Evolutionary conservation across 176 grass and related monocot genomes (phyloP).

Genomic region (Luzula sylvatica): DNA sequence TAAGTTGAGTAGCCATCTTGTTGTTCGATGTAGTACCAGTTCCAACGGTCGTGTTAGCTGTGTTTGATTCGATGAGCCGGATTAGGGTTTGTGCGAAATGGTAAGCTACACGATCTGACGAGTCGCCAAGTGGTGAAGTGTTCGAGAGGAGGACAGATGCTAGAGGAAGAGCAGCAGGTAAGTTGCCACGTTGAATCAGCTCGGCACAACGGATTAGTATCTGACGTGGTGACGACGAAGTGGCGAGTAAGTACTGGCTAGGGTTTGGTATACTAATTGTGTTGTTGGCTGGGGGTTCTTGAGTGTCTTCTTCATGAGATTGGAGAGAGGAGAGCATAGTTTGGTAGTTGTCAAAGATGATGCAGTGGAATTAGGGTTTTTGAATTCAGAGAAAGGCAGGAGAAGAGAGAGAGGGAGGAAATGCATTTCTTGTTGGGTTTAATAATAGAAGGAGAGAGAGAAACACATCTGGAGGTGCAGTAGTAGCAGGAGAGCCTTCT

Average conservation of each 20-base stretch:
- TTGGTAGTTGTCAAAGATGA: slow-evolving; percentile 1
- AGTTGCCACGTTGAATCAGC: slow-evolving; percentile 50
- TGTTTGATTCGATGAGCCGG: slow-evolving; percentile 26
- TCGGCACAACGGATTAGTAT: slow-evolving; percentile 64
- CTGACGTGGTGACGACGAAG: slow-evolving; percentile 35
- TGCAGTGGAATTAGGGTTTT: slow-evolving; percentile 17
- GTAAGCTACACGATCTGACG: slow-evolving; percentile 61
- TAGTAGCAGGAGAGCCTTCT: slow-evolving; percentile 63
- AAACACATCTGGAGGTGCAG: slow-evolving; percentile 39
- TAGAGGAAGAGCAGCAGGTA: slow-evolving; percentile 34
- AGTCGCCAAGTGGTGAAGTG: slow-evolving; percentile 47
- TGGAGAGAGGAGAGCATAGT: slow-evolving; percentile 81
- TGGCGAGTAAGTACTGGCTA: neutral
- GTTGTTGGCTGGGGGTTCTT: slow-evolving; percentile 24
- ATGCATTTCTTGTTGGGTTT: slow-evolving; percentile 36
- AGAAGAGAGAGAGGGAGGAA: slow-evolving; percentile 14
- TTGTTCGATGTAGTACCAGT: neutral
- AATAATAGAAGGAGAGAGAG: slow-evolving; percentile 30
- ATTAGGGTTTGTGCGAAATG: slow-evolving; percentile 73
- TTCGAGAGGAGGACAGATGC: slow-evolving; percentile 43
- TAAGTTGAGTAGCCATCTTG: neutral
- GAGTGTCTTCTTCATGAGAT: slow-evolving; percentile 35
- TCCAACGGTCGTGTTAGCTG: slow-evolving; percentile 3
- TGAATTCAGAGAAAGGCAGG: slow-evolving; percentile 20
- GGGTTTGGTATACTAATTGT: neutral